A percentile compares a stretch with the other conserved stretches of the same genome.
Evolutionary conservation across 768 basidiomycete genomes (phyloP).

Genomic region (Wakefieldia striispora): DNA sequence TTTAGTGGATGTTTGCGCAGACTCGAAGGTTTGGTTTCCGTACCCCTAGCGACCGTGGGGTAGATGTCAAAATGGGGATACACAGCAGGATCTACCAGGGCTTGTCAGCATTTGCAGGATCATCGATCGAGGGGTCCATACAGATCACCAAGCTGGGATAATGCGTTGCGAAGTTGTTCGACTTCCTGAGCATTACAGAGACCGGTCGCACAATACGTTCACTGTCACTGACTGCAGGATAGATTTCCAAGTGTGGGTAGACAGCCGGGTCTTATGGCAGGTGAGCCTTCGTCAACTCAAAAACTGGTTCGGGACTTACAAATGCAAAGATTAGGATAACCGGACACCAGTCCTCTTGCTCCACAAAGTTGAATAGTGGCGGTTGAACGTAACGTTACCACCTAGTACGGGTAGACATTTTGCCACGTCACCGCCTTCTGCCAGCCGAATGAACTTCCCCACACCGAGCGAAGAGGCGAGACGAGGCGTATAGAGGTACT

Average conservation of each 20-base stretch:
- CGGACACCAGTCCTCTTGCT: slow-evolving; percentile 5
- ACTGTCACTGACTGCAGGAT: slow-evolving; percentile 29
- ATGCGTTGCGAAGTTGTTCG: slow-evolving; percentile 1
- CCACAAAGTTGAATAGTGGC: slow-evolving; percentile 7
- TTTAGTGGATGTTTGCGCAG: not conserved
- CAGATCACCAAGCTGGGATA: slow-evolving; percentile 39
- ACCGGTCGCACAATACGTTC: slow-evolving; percentile 2
- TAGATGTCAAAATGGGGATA: slow-evolving; percentile 46
- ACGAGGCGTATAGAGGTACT: slow-evolving; percentile 29
- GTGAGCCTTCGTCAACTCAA: slow-evolving; percentile 2
- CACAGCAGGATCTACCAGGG: slow-evolving; percentile 33
- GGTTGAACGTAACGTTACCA: not conserved
- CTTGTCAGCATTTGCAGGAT: slow-evolving; percentile 5
- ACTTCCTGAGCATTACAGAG: not conserved
- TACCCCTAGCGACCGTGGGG: slow-evolving; percentile 18
- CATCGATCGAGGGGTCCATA: slow-evolving; percentile 15
- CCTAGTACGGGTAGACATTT: slow-evolving; percentile 17
- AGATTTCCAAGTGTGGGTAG: slow-evolving; percentile 43
- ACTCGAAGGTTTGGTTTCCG: not conserved
- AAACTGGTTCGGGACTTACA: slow-evolving; percentile 12
- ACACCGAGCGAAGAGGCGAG: slow-evolving; percentile 1
- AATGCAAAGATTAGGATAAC: slow-evolving; percentile 17
- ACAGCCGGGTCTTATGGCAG: slow-evolving; percentile 32
- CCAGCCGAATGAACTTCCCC: slow-evolving; percentile 24
- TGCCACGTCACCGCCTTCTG: slow-evolving; percentile 12